Evolutionary conservation across 306 rosid species (phyloP), one percentile per base, ranked within the genome.

Genomic region (Ziziphus jujuba): DNA sequence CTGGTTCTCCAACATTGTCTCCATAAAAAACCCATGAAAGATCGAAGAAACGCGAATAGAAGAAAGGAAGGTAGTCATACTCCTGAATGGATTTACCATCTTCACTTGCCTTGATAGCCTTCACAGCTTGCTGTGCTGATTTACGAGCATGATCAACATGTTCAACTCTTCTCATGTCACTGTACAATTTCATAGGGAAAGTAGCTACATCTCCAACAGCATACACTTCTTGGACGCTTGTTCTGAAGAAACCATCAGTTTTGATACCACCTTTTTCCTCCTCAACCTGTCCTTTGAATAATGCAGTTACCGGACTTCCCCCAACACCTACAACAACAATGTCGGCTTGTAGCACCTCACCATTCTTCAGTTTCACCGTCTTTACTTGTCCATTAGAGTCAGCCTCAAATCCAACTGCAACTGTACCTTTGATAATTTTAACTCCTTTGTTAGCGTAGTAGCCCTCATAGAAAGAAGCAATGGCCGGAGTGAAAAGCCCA

Each of bases 1-100:
- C 64, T 4, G 76, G 43, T 35, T 71, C 81, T 11, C 87, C 87
- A 11, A 71, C 79, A 56, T 75, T 82, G 43, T 82, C 87, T 20
- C 84, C 87, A n/a, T 75, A 75, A 43, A 82, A 78, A 21, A 21
- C 64, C 87, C 87, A 82, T 11, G 87, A 82, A 9, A 82, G 75
- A 51, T 75, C 80, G 56, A 82, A 82, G 47, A 14, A 68, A 0
- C 77, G 71, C 13, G 87, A 82, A 47, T 82, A 82, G 60, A 78
- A 78, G 71, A 56, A 82, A 0, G 84, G 83, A 40, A 82, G 35
- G 40, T 75, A 78, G 40, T 75, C 81, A 34, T 75, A 82, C 66
- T 58, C 78, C 33, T 74, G 76, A 15, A 71, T 67, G 3, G 28
- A 17, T 38, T 45, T 47, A 7, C 56, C 75, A 19, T 56, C 47